These are phyloP conservation scores for Candida glucosophila DNA, from an alignment of 1,139 yeast species.

Conservation along the genomic window DNA sequence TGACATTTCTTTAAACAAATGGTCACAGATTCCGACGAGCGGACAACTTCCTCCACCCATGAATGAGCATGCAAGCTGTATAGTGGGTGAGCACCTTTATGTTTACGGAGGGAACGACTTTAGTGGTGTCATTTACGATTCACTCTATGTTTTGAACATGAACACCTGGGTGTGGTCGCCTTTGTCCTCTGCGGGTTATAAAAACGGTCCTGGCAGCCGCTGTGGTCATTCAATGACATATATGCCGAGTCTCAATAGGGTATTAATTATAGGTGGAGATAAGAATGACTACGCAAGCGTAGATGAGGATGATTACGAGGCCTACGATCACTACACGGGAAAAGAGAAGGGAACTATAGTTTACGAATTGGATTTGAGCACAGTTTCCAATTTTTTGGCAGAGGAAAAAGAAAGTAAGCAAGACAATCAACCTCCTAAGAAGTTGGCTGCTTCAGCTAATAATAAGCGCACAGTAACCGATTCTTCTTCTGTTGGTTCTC, in stretches of 20 bases:
- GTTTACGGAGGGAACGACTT: constrained; percentile 86
- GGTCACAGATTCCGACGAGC: constrained; percentile 47
- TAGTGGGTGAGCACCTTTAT: constrained; percentile 73
- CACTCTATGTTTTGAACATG: constrained; percentile 70
- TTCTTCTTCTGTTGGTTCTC: constrained; percentile 17
- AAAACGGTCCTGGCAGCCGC: constrained; percentile 65
- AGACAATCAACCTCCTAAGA: constrained; percentile 4
- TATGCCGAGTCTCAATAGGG: constrained; percentile 52
- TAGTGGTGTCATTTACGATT: constrained; percentile 62
- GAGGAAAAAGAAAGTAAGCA: constrained; percentile 7
- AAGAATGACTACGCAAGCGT: constrained; percentile 46
- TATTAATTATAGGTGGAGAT: constrained; percentile 91
- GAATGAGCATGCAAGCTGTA: constrained; percentile 84
- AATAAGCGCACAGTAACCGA: constrained; percentile 1
- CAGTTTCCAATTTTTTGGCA: constrained; percentile 27
- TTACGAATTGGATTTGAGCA: constrained; percentile 49
- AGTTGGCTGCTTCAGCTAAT: constrained; percentile 7
- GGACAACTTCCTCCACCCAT: constrained; percentile 77
- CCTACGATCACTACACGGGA: constrained; percentile 44
- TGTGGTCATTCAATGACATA: constrained; percentile 93
- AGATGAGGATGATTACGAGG: constrained; percentile 29
- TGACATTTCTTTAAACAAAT: constrained; percentile 59
- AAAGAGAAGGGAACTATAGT: constrained; percentile 50
- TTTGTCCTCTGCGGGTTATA: constrained; percentile 34
- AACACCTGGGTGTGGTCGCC: constrained; percentile 67